Base-by-base conservation (phyloP, 306 rosid genomes). In the Glycine soja region DNA sequence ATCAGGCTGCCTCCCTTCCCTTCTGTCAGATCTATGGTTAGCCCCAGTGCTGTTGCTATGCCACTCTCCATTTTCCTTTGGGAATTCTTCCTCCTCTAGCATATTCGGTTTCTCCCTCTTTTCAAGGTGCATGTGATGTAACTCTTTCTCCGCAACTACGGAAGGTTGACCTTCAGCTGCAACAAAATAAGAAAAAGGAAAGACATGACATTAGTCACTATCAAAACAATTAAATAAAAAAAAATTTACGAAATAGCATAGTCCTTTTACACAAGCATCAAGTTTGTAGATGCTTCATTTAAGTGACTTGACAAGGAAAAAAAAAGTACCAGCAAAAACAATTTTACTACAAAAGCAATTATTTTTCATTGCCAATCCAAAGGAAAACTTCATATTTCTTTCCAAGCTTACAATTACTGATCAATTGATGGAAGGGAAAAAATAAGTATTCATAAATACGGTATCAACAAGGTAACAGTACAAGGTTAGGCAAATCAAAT, bases 1-100 rank as follows among this genome's bases (percentile, higher is more conserved):
- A 58, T 93, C 98, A 85, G 94, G 98, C 70, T 87, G 98, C 82
- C 89, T 88, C 68, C 86, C 97, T 51, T 83, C 89, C 75, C 87
- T 86, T 86, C 85, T 86, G 73, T 87, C 90, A 79, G 93, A 87
- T 77, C 83, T 89, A 82, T 86, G 11, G 73, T 79, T 86, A 45
- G 82, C 90, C 32, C 65, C 65, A 74, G 80, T 64, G 63, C 97
- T 94, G 67, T 93, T 93, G 88, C 88, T 84, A 72, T 10, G 77
- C 67, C 80, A 80, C 80, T 82, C 92, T 80, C 98, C 99, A 86
- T 91, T 93, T 83, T 91, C 96, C 85, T 86, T 88, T 1, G 84
- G 85, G 58, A 83, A 82, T 77, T 75, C 70, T 72, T 80, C 92
- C 75, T 65, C 92, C 75, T 65, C 90, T 9, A 66, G 83, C 81